phyloP scores from a whole-genome alignment of 2,329 filamentous ascomycete genomes.

The Talaromyces sp. region DNA sequence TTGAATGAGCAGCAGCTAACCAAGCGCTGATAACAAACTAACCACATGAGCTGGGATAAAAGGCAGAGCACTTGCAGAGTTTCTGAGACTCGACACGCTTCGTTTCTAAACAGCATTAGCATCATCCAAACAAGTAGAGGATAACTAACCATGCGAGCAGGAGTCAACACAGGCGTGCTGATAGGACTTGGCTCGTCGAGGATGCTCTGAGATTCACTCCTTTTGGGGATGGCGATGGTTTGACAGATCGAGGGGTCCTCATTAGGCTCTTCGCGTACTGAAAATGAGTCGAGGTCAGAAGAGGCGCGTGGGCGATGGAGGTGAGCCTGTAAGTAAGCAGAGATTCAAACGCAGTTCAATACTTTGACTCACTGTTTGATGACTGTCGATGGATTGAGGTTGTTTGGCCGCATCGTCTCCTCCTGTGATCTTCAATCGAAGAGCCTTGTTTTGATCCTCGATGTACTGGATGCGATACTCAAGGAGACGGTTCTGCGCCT shows the following conservation, averaged over 20 bases:
- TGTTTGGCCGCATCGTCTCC: background rate
- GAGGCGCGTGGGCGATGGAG: background rate
- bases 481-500: slow-evolving; percentile 11
- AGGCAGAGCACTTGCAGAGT: background rate
- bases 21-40: background rate
- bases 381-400: background rate
- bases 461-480: slow-evolving; percentile 10
- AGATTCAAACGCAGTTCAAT: background rate
- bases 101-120: background rate
- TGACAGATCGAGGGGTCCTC: background rate
- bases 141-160: slow-evolving; percentile 3
- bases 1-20: background rate
- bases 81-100: background rate
- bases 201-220: background rate
- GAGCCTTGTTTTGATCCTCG: slow-evolving; percentile 2
- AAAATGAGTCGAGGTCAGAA: background rate
- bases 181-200: slow-evolving; percentile 7
- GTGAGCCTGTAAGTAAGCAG: background rate
- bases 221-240: background rate
- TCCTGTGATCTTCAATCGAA: background rate
- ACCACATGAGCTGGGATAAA: background rate
- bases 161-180: slow-evolving; percentile 2
- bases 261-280: background rate
- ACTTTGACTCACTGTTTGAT: background rate
- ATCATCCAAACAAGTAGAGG: background rate